These are phyloP conservation scores for Blepharisma stoltei DNA, from an alignment of 73 alveolate species.

Conservation along the genomic window DNA sequence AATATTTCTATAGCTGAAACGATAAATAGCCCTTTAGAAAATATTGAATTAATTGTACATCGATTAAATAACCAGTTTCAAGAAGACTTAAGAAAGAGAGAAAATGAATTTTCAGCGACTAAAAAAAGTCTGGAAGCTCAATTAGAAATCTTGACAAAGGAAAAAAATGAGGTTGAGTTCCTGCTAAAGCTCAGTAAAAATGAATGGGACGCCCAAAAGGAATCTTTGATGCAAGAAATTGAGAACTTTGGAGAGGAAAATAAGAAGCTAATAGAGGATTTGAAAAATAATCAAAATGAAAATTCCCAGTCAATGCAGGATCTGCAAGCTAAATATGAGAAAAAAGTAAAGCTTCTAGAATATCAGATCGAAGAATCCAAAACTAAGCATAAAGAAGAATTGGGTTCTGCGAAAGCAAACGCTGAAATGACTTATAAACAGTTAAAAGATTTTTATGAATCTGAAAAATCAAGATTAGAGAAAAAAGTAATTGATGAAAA, in stretches of 20 bases:
- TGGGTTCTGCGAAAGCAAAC: not conserved
- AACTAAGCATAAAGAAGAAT: slow-evolving; percentile 1
- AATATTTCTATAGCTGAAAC: too few species aligned
- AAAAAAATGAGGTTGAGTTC: not conserved
- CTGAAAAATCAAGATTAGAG: slow-evolving; percentile 75
- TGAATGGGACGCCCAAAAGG: not conserved
- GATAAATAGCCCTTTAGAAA: too few species aligned
- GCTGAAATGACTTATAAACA: slow-evolving; percentile 59
- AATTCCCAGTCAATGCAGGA: too few species aligned
- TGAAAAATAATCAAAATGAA: not conserved
- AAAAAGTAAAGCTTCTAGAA: not conserved
- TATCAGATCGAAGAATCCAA: slow-evolving; percentile 13
- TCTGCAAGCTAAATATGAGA: not conserved
- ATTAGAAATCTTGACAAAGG: not conserved
- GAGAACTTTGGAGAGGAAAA: not conserved
- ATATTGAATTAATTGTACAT: too few species aligned
- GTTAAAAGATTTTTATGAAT: slow-evolving; percentile 68
- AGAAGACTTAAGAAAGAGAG: too few species aligned
- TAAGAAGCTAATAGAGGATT: not conserved
- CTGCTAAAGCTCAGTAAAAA: not conserved
- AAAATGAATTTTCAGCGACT: too few species aligned
- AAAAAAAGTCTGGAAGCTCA: not conserved
- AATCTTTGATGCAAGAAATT: not conserved
- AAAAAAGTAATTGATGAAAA: slow-evolving; percentile 66
- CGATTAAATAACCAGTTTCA: too few species aligned